Base-by-base conservation (phyloP, 495 filamentous ascomycete genomes). In the Xylaria venustula region DNA sequence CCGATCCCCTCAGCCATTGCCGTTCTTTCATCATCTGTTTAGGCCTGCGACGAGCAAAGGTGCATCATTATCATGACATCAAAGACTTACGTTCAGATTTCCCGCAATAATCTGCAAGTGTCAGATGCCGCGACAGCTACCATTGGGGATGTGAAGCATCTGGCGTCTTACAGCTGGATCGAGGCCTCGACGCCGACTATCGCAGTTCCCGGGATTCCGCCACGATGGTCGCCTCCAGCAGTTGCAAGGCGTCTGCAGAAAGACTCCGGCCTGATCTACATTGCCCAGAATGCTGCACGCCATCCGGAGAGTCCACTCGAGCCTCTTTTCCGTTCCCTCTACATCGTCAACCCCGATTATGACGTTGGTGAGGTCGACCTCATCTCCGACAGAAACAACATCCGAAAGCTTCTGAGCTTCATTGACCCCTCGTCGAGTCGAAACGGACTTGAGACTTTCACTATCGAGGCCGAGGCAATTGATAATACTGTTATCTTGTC, bases 81-180 rank as follows among this genome's bases (percentile, higher is more conserved):
- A 34, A 11, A 34, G 11, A 34, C 30, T 5, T 11, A 11, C 11
- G 46, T 48, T 2, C 46, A 26, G 23, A 53, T 53, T n/a, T 17
- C 50, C 5, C 50, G 50, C 26, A 17, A 53, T 9, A 22, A 37
- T 2, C 50, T 53, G 17, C 7, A 17, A 22, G 50, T 6, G 14
- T 17, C 15, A 19, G 28, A 17, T 14, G 4, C 5, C 11, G 8
- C 6, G 17, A 4, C 28, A 20, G 28, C 28, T 2, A 19, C 3
- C 15, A 77, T 77, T 61, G 71, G 62, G 14, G 48, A 75, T 23
- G 67, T 79, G 41, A 64, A 71, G 44, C 69, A 77, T 46, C 51
- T 77, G 44, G 66, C 79, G 12, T 81, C 79, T 22, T 81, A 81
- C 64, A 81, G 75, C 53, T 81, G 79, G 78, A 68, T 76, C 22